phyloP scores from a whole-genome alignment of 495 filamentous ascomycete genomes.

The Cercophora scortea region DNA sequence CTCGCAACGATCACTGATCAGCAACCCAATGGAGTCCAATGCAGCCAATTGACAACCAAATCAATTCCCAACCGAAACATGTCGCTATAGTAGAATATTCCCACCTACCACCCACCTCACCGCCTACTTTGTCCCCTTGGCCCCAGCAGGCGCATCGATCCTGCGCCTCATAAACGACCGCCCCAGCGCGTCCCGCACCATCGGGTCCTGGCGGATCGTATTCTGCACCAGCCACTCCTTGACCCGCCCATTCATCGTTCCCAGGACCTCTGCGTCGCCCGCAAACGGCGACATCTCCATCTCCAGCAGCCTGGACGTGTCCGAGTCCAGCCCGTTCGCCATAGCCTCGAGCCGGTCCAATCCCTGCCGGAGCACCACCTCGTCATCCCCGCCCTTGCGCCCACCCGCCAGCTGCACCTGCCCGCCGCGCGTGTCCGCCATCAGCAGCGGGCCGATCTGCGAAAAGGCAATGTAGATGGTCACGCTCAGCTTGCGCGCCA shows the following conservation, averaged over 20 bases:
- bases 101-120: too few relatives aligned
- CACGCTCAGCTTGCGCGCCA: conserved; percentile 70
- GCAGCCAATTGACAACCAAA: too few relatives aligned
- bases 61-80: too few relatives aligned
- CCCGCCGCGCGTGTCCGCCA: conserved; percentile 22
- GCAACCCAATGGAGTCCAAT: too few relatives aligned
- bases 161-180: conserved; percentile 52
- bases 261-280: conserved; percentile 55
- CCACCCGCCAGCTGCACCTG: conserved; percentile 12
- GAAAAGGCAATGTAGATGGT: conserved; percentile 85
- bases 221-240: conserved; percentile 73
- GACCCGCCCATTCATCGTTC: conserved; percentile 54
- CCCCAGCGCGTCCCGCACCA: conserved; percentile 67
- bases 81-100: too few relatives aligned
- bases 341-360: conserved; percentile 49
- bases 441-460: conserved; percentile 65
- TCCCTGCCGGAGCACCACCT: conserved; percentile 34
- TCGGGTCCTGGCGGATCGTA: conserved; percentile 62
- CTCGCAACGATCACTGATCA: too few relatives aligned
- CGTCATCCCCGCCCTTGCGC: conserved; percentile 12
- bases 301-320: conserved; percentile 61
- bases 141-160: conserved; percentile 47
- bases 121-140: conserved; percentile 40
- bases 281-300: conserved; percentile 79
- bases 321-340: conserved; percentile 51